These are phyloP conservation scores for Cyclospora cayetanensis DNA, from an alignment of 169 alveolate genomes.

Conservation along the genomic window DNA sequence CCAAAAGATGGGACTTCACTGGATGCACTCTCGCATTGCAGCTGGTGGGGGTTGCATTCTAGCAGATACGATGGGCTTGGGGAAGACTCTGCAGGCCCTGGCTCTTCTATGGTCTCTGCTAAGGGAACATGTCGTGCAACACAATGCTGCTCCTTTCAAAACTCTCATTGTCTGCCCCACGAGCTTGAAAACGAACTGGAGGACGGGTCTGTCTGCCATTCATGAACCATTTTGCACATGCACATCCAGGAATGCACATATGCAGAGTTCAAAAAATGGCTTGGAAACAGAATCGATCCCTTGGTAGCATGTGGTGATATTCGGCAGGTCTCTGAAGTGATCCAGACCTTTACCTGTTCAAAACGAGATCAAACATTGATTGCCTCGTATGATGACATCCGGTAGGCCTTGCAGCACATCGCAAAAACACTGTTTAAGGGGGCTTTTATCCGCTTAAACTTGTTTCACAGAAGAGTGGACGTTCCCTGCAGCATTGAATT, in stretches of 20 bases:
- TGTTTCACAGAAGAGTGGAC: not conserved
- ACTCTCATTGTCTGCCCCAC: constrained; percentile 56
- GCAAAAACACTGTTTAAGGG: too few relatives aligned
- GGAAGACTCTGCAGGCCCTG: constrained; percentile 58
- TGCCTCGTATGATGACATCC: constrained; percentile 56
- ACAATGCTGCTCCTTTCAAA: constrained; percentile 6
- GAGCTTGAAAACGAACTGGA: constrained; percentile 52
- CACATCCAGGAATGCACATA: not conserved
- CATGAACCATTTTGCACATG: not conserved
- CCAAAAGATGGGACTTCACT: constrained; percentile 10
- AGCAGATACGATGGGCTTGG: constrained; percentile 62
- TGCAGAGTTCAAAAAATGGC: constrained; percentile 59
- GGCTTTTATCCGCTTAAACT: too few relatives aligned
- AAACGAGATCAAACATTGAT: not conserved
- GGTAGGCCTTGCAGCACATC: too few relatives aligned
- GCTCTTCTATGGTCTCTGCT: constrained; percentile 10
- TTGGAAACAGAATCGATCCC: not conserved
- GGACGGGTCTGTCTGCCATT: not conserved
- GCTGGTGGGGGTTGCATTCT: constrained; percentile 57
- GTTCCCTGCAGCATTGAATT: constrained; percentile 31
- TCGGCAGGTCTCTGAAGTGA: not conserved
- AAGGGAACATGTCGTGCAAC: not conserved
- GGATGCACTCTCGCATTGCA: constrained; percentile 27
- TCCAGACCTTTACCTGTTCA: constrained; percentile 11
- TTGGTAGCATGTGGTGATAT: constrained; percentile 24